Conservation (phyloP, 352 stramenopile genomes). For the Elongisporangium senticosum region DNA sequence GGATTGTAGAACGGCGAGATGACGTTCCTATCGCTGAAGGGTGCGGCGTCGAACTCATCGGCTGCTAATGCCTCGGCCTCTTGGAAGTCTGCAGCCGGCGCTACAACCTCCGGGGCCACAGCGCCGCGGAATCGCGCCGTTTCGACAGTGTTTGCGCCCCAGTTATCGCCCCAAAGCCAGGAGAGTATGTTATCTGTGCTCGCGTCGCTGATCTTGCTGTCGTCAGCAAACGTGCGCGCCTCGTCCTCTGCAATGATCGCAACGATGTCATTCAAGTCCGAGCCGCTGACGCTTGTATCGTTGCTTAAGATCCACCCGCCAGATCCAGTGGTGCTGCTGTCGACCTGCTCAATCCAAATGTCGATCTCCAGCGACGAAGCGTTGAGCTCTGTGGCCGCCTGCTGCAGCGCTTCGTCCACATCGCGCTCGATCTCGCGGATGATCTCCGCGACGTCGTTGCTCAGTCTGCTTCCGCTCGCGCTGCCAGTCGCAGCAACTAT, state of each 20-base stretch:
- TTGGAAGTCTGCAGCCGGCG: neutral
- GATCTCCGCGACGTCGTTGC: neutral
- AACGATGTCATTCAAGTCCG: neutral
- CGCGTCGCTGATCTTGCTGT: neutral
- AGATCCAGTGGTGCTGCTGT: neutral
- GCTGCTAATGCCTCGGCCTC: neutral
- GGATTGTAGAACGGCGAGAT: neutral
- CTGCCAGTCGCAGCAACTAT: neutral
- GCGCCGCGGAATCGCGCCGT: neutral
- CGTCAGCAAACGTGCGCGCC: neutral
- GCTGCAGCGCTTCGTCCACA: neutral
- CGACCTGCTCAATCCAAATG: neutral
- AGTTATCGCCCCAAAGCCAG: neutral
- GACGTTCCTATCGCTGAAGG: neutral
- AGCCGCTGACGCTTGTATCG: neutral
- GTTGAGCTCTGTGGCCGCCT: neutral
- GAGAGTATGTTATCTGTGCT: neutral
- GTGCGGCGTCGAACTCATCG: neutral
- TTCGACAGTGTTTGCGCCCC: neutral
- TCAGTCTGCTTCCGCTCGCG: neutral
- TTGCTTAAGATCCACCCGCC: neutral
- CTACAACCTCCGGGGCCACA: neutral
- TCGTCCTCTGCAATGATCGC: neutral
- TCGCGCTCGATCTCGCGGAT: neutral
- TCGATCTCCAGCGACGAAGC: neutral